A percentile compares a stretch with the other conserved stretches of the same genome.
Conservation (phyloP, 2,329 filamentous ascomycete genomes). For the Sporothrix inflata region DNA sequence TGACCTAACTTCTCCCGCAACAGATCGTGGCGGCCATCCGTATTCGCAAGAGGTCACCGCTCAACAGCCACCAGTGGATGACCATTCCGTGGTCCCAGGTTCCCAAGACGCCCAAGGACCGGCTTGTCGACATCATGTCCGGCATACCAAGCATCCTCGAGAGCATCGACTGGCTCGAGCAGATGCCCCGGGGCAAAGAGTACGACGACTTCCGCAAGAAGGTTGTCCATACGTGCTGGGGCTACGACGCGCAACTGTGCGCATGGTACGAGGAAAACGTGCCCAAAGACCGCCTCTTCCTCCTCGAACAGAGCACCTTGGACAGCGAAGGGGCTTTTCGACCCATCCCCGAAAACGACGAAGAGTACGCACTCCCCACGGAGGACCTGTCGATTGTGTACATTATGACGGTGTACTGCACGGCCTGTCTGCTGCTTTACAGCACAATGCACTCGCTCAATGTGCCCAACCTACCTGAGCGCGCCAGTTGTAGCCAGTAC, state of each 20-base stretch:
- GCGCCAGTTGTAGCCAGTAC: constrained; percentile 26
- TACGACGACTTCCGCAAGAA: constrained; percentile 11
- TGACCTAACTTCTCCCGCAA: neutral
- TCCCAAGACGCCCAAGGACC: constrained; percentile 34
- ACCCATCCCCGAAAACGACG: neutral
- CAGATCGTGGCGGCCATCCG: constrained; percentile 33
- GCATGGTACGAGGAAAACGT: constrained; percentile 31
- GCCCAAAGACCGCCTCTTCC: constrained; percentile 27
- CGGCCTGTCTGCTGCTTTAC: constrained; percentile 34
- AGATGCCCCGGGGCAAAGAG: neutral
- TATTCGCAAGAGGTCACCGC: constrained; percentile 28
- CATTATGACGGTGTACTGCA: constrained; percentile 33
- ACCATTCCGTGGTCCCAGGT: constrained; percentile 33
- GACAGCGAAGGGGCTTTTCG: neutral
- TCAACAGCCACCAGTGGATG: constrained; percentile 34
- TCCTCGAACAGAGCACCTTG: constrained; percentile 4
- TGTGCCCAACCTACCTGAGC: constrained; percentile 28
- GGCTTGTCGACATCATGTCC: constrained; percentile 34
- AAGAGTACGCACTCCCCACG: constrained; percentile 24
- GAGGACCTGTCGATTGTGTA: constrained; percentile 35
- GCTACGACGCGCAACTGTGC: constrained; percentile 30
- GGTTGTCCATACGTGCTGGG: constrained; percentile 25
- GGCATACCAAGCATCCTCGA: constrained; percentile 34
- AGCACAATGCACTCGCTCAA: constrained; percentile 29
- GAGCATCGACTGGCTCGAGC: constrained; percentile 31